Evolutionary conservation across 208 protist genomes (phyloP).

Genomic region (Trypanosoma rangeli): DNA sequence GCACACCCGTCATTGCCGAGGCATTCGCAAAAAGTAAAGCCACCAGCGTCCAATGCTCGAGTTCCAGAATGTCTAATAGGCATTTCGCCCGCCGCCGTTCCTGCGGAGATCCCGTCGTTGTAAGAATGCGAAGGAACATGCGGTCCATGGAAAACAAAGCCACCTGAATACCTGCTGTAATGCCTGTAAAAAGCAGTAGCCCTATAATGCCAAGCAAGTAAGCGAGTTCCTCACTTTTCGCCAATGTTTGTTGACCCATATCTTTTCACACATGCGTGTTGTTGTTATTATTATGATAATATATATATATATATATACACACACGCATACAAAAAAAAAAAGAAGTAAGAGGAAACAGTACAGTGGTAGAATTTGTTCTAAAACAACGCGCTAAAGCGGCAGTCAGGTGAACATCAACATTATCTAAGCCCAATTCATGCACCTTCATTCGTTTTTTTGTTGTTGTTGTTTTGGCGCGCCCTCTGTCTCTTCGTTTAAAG

Average conservation of each 20-base stretch:
- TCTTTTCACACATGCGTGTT: not conserved
- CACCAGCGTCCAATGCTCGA: slow-evolving; percentile 80
- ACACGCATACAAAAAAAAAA: slow-evolving; percentile 4
- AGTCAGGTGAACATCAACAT: slow-evolving; percentile 5
- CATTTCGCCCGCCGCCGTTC: slow-evolving; percentile 36
- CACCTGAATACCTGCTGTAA: slow-evolving; percentile 64
- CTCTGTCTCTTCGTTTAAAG: not conserved
- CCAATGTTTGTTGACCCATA: slow-evolving; percentile 20
- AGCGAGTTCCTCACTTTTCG: slow-evolving; percentile 23
- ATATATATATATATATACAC: not conserved
- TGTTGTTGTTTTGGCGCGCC: not conserved
- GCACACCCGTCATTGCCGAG: slow-evolving; percentile 72
- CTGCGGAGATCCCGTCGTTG: slow-evolving; percentile 44
- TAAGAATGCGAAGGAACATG: slow-evolving; percentile 56
- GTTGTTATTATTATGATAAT: not conserved
- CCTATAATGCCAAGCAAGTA: slow-evolving; percentile 37
- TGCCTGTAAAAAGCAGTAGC: slow-evolving; percentile 42
- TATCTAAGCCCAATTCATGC: not conserved
- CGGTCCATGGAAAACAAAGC: slow-evolving; percentile 74
- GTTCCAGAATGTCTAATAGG: slow-evolving; percentile 46
- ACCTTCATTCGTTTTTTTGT: not conserved
- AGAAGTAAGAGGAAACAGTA: slow-evolving; percentile 10
- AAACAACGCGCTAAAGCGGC: not conserved
- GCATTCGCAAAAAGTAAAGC: slow-evolving; percentile 84
- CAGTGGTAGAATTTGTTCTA: slow-evolving; percentile 4